Percentiles rank a stretch among this genome's conserved stretches.
Evolutionary conservation across 108 stramenopile genomes (phyloP).

Genomic region (Mayamaea pseudoterrestris): DNA sequence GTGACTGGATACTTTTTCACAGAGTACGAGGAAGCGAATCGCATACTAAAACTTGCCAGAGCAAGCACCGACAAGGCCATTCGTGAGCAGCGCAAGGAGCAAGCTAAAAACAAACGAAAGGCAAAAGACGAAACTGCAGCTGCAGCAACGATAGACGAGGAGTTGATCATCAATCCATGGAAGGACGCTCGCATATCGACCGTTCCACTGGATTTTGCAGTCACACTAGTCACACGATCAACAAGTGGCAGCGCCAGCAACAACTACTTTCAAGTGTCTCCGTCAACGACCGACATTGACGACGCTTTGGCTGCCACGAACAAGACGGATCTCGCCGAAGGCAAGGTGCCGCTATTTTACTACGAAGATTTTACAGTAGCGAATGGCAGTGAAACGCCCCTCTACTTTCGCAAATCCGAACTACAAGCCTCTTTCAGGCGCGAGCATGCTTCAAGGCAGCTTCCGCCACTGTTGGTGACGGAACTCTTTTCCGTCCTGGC

Average conservation of each 20-base stretch:
- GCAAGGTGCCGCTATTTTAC: constrained; percentile 73
- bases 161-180: constrained; percentile 58
- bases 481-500: constrained; percentile 54
- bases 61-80: constrained; percentile 49
- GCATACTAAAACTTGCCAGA: constrained; percentile 46
- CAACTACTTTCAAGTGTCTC: constrained; percentile 56
- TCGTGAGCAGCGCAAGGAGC: constrained; percentile 26
- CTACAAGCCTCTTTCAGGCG: too few species aligned
- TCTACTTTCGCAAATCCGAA: constrained; percentile 61
- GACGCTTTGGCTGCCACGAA: constrained; percentile 42
- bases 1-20: constrained; percentile 75
- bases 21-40: constrained; percentile 47
- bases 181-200: constrained; percentile 48
- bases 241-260: constrained; percentile 22
- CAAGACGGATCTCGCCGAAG: constrained; percentile 59
- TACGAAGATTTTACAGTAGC: constrained; percentile 36
- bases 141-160: constrained; percentile 10
- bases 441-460: too few species aligned
- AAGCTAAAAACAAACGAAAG: constrained; percentile 5
- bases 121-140: constrained; percentile 18
- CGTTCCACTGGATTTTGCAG: constrained; percentile 66
- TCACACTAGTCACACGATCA: constrained; percentile 26
- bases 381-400: constrained; percentile 23
- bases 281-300: constrained; percentile 48
- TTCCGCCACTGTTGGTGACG: too few species aligned